These are phyloP conservation scores for Calonectria henricotiae DNA, from an alignment of 2,329 filamentous ascomycete genomes.

Conservation along the genomic window DNA sequence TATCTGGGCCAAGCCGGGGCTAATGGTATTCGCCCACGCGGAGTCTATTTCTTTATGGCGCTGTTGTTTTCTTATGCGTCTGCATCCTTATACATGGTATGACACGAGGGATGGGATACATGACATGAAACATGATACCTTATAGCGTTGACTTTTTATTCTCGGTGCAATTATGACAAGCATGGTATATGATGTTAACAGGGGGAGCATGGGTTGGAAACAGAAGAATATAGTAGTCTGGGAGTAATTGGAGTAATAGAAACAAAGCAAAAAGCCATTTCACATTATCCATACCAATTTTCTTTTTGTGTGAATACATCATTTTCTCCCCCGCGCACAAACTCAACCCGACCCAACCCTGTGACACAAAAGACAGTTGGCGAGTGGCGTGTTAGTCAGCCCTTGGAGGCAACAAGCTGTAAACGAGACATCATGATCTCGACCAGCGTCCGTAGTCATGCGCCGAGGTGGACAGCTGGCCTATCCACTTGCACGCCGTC, in stretches of 20 bases:
- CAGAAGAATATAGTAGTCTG: neutral
- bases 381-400: constrained; percentile 21
- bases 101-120: neutral
- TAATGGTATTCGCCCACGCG: too few relatives aligned
- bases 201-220: neutral
- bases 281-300: neutral
- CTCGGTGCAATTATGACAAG: neutral
- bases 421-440: neutral
- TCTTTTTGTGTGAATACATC: neutral
- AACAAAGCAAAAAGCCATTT: neutral
- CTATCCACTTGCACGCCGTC: constrained; percentile 24
- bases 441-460: constrained; percentile 29
- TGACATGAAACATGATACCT: neutral
- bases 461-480: constrained; percentile 31
- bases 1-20: neutral
- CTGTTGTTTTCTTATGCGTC: neutral
- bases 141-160: neutral
- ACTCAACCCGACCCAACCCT: neutral
- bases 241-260: neutral
- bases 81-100: neutral
- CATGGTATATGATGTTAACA: neutral
- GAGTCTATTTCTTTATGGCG: neutral
- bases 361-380: constrained; percentile 1
- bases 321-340: neutral
- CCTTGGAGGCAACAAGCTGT: constrained; percentile 11